A percentile compares a stretch with the other conserved stretches of the same genome.
Evolutionary conservation across 1,284 basidiomycete genomes (phyloP).

Genomic region (Xerocomus minutiporus): DNA sequence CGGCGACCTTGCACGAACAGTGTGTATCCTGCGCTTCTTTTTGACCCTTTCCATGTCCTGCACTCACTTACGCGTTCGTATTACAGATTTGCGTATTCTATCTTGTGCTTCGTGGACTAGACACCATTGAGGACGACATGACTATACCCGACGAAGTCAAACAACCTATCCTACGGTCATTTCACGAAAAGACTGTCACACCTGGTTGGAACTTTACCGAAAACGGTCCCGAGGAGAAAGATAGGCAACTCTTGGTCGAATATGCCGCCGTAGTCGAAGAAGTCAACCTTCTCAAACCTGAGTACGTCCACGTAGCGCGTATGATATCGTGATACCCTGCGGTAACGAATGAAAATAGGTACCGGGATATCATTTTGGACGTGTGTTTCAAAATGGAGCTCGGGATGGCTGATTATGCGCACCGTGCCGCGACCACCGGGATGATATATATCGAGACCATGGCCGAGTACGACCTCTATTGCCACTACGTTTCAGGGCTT

Average conservation of each 20-base stretch:
- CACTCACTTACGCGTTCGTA: neutral
- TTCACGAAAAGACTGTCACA: slow-evolving; percentile 78
- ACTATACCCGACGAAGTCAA: slow-evolving; percentile 85
- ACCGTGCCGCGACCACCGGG: slow-evolving; percentile 70
- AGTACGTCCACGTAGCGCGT: slow-evolving; percentile 42
- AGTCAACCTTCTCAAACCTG: slow-evolving; percentile 62
- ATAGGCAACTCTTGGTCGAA: slow-evolving; percentile 82
- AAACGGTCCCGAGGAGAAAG: slow-evolving; percentile 86
- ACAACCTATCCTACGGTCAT: slow-evolving; percentile 79
- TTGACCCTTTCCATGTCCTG: neutral
- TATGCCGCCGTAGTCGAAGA: slow-evolving; percentile 86
- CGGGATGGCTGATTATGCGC: slow-evolving; percentile 95
- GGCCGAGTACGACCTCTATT: slow-evolving; percentile 93
- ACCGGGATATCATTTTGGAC: slow-evolving; percentile 79
- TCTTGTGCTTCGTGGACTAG: slow-evolving; percentile 87
- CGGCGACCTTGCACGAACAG: slow-evolving; percentile 88
- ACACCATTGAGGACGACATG: slow-evolving; percentile 99
- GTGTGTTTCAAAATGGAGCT: slow-evolving; percentile 83
- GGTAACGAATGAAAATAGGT: slow-evolving; percentile 43
- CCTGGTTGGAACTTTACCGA: slow-evolving; percentile 88
- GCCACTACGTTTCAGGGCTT: slow-evolving; percentile 97
- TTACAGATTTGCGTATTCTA: slow-evolving; percentile 90
- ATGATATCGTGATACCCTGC: neutral
- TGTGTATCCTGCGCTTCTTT: slow-evolving; percentile 42
- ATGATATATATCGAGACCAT: slow-evolving; percentile 70